Base-by-base conservation (phyloP, 179 eudicot species). In the Vitellaria paradoxa region DNA sequence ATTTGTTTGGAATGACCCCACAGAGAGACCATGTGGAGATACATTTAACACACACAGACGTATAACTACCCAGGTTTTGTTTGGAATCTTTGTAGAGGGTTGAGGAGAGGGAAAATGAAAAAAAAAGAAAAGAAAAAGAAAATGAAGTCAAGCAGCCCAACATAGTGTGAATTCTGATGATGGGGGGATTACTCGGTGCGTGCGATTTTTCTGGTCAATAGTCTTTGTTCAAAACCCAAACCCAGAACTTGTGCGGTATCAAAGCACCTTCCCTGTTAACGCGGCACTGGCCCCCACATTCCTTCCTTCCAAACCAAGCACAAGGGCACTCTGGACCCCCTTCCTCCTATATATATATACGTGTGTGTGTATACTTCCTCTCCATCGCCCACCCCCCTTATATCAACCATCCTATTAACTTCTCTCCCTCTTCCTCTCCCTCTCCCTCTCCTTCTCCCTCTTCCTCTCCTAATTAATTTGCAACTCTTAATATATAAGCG, bases 71-170 rank as follows among this genome's bases (percentile, higher is more conserved):
- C n/a, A 26, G 1, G 3, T 65, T 13, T 65, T 26, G 69, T 65
- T 65, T 26, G 45, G n/a, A 65, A 18, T 37, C 7, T 8, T 13
- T 26, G 2, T 18, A 14, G 2, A 9, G 5, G 3, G n/a, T 0
- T 30, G 21, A 15, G 47, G 45, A 6, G 18, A 30, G 37, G 37
- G 37, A 30, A 30, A 30, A 30, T 30, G 1, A 30, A 30, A 30
- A 30, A 30, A 30, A 2, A 30, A 30, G 1, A 5, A 26, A 30
- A 30, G 37, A 30, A 30, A 6, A 5, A 26, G 5, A 3, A 65
- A 63, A 26, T 12, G 7, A 49, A 23, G 73, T 69, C 73, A 69
- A 69, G 73, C 73, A 69, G 73, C 73, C 73, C 57, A 69, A n/a
- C 30, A 68, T 49, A 69, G 10, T 69, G 59, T 69, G 73, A 69